Evolutionary conservation across 352 stramenopile genomes (phyloP).

Genomic region (Globisporangium cystogenes): DNA sequence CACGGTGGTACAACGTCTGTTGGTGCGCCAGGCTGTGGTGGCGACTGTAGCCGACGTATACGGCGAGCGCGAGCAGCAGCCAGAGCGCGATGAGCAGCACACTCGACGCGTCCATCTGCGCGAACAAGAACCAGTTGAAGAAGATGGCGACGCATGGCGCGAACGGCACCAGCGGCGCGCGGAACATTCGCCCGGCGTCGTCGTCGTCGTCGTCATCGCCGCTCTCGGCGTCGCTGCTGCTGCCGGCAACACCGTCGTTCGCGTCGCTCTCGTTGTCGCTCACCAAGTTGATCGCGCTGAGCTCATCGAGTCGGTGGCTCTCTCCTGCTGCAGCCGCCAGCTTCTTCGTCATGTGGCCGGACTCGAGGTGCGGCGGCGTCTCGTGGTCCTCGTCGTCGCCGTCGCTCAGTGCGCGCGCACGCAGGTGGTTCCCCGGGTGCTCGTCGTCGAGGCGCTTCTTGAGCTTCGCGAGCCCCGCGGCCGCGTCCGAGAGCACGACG

Average conservation of each 20-base stretch:
- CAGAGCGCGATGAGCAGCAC: slow-evolving; percentile 64
- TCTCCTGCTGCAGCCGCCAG: slow-evolving; percentile 5
- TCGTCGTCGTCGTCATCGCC: slow-evolving; percentile 1
- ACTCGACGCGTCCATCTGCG: slow-evolving; percentile 65
- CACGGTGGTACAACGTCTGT: slow-evolving; percentile 53
- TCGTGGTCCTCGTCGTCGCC: slow-evolving; percentile 15
- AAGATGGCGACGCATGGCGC: slow-evolving; percentile 78
- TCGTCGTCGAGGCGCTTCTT: slow-evolving; percentile 6
- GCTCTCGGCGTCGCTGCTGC: background rate
- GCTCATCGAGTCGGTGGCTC: background rate
- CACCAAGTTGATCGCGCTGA: slow-evolving; percentile 1
- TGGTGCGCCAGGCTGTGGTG: slow-evolving; percentile 68
- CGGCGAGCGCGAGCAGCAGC: slow-evolving; percentile 52
- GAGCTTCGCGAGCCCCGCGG: background rate
- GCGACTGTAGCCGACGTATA: slow-evolving; percentile 71
- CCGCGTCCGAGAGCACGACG: slow-evolving; percentile 3
- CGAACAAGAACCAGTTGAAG: slow-evolving; percentile 87
- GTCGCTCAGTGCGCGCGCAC: slow-evolving; percentile 11
- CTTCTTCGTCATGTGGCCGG: slow-evolving; percentile 14
- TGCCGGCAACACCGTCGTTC: too few species aligned
- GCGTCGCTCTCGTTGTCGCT: slow-evolving; percentile 1
- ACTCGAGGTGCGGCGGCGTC: background rate
- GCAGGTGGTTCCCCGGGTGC: slow-evolving; percentile 1
- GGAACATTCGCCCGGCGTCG: slow-evolving; percentile 25
- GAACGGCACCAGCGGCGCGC: slow-evolving; percentile 70